Conservation (phyloP, 441 rosid genomes). For the Bruguiera hainesii region DNA sequence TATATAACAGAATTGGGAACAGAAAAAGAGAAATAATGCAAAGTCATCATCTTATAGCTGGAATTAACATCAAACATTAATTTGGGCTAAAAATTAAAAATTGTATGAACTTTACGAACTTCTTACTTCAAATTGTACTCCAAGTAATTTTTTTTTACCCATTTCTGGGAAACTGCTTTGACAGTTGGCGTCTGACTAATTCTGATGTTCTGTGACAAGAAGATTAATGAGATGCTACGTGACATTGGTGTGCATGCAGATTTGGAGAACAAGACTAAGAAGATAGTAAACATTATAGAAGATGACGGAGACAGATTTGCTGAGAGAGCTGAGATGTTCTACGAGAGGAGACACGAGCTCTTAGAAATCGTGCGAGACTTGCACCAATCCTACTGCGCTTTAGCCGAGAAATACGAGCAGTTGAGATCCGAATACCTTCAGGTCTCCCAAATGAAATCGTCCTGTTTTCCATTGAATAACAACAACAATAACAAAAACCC, state of each 20-base stretch:
- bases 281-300: constrained; percentile 37
- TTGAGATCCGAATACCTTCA: constrained; percentile 21
- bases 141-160: no score
- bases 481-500: neutral
- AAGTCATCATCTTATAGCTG: no score
- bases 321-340: constrained; percentile 55
- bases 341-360: constrained; percentile 49
- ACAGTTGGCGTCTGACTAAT: no score
- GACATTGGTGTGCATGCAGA: constrained; percentile 29
- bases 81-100: no score
- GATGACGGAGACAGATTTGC: constrained; percentile 55
- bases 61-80: no score
- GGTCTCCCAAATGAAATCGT: constrained; percentile 7
- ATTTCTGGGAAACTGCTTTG: no score
- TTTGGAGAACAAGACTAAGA: constrained; percentile 43
- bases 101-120: no score
- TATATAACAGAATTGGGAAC: no score
- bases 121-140: no score
- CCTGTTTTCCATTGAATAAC: constrained; percentile 2
- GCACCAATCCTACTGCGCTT: constrained; percentile 37
- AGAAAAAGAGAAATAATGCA: no score
- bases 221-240: no score
- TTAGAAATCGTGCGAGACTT: constrained; percentile 38
- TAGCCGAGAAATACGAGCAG: constrained; percentile 44
- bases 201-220: no score